Conservation (phyloP, 2,329 filamentous ascomycete species). For the Aspergillus novoparasiticus region DNA sequence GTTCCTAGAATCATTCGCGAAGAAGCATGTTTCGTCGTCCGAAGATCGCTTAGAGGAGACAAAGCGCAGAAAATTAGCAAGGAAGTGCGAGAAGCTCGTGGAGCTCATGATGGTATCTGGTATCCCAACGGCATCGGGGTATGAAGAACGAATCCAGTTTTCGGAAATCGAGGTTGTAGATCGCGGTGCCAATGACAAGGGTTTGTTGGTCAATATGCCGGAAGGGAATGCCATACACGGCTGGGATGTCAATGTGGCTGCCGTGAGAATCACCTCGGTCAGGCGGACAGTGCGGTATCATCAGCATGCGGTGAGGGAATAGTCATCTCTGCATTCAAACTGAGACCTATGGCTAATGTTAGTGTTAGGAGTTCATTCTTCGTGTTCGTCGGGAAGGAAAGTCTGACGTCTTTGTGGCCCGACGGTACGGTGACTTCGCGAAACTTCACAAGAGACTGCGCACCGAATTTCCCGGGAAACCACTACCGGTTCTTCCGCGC, state of each 20-base stretch:
- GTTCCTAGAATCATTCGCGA: slow-evolving; percentile 97
- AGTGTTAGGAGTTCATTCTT: slow-evolving; percentile 78
- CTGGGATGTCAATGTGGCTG: slow-evolving; percentile 96
- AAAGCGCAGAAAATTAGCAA: slow-evolving; percentile 86
- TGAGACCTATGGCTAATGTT: slow-evolving; percentile 7
- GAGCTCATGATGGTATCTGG: slow-evolving; percentile 99
- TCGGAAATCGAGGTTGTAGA: slow-evolving; percentile 97
- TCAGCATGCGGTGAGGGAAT: slow-evolving; percentile 74
- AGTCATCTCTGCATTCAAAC: not conserved
- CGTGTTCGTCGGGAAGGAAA: slow-evolving; percentile 78
- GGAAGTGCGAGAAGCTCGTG: slow-evolving; percentile 92
- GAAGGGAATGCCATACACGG: slow-evolving; percentile 92
- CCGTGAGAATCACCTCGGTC: slow-evolving; percentile 75
- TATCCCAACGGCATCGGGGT: slow-evolving; percentile 91
- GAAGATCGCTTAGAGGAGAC: slow-evolving; percentile 96
- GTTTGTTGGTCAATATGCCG: slow-evolving; percentile 81
- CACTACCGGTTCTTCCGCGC: slow-evolving; percentile 80
- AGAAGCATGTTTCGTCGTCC: slow-evolving; percentile 94
- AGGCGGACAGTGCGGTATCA: slow-evolving; percentile 89
- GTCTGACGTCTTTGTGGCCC: slow-evolving; percentile 75
- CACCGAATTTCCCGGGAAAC: slow-evolving; percentile 85
- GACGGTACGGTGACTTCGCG: slow-evolving; percentile 86
- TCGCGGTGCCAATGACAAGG: slow-evolving; percentile 86
- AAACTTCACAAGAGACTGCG: slow-evolving; percentile 77
- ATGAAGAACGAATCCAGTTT: slow-evolving; percentile 95